Base-by-base conservation (phyloP, 2,329 filamentous ascomycete genomes). In the Dothistroma septosporum region DNA sequence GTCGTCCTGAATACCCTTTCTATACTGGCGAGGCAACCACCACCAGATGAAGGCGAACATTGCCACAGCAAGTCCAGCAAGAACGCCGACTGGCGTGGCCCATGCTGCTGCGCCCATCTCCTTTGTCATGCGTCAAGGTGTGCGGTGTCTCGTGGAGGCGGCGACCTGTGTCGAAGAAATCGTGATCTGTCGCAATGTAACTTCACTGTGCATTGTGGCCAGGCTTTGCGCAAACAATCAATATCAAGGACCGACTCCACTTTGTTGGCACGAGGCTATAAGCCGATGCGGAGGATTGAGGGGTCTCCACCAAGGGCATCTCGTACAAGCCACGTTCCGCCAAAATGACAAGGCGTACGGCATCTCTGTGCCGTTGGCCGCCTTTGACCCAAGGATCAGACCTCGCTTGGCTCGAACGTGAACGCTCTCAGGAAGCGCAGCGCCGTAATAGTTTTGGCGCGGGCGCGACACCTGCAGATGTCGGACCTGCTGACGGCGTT, bases 1-100 rank as follows among this genome's bases (percentile, higher is more conserved):
- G 19, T 53, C 50, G 24, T 53, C 50, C 11, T 53, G 50, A 21
- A 53, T 32, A 19, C 50, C 50, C 31, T 53, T 53, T 11, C 50
- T 3, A 21, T 35, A 53, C 9, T 53, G 50, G 6, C 66, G 65
- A 7, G 70, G 70, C 48, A 72, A 71, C 68, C 65, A 70, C 64
- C 65, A 70, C 66, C 66, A 71, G 57, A 71, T 57, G 55, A 70
- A 69, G 47, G 64, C 31, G 47, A 71, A 64, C 46, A 62, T 63
- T 14, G 60, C 33, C 31, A 65, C 61, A 33, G 64, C 64, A 11
- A 72, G 58, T 22, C 47, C 69, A 22, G 57, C 66, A 19, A 72
- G 65, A 12, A 70, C 61, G 57, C 68, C 69, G 12, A 70, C 68
- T 35, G 70, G 70, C 8, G 70, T 59, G n/a, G 66, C 67, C 62